phyloP scores from a whole-genome alignment of 2,329 filamentous ascomycete genomes.

The Talaromyces rugulosus region DNA sequence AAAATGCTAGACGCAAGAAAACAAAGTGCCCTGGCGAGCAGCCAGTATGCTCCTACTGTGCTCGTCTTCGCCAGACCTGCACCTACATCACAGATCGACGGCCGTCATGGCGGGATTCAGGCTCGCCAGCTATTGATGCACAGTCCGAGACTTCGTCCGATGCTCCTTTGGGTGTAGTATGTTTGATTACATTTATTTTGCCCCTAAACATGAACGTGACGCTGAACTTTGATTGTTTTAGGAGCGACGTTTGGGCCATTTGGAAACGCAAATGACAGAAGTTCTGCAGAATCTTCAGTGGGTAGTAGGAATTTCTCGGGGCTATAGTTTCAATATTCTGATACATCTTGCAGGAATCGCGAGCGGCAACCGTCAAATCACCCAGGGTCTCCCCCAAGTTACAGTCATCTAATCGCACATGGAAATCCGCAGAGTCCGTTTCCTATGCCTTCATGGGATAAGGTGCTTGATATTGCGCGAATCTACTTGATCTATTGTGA shows the following conservation, averaged over 20 bases:
- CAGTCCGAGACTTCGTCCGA: conserved; percentile 10
- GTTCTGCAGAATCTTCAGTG: conserved; percentile 35
- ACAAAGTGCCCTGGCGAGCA: conserved; percentile 50
- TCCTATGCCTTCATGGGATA: conserved; percentile 35
- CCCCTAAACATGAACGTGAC: not conserved
- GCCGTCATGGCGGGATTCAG: conserved; percentile 11
- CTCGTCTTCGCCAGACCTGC: conserved; percentile 46
- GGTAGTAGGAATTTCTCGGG: not conserved
- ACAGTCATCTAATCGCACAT: conserved; percentile 10
- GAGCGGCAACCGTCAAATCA: not conserved
- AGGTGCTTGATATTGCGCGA: conserved; percentile 35
- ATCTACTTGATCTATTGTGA: conserved; percentile 48
- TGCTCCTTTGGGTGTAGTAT: not conserved
- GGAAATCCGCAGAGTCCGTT: conserved; percentile 6
- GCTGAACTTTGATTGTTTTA: conserved; percentile 9
- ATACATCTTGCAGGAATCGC: not conserved
- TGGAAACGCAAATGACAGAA: conserved; percentile 30
- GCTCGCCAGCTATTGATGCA: conserved; percentile 6
- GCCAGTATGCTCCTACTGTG: conserved; percentile 48
- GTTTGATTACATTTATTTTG: not conserved
- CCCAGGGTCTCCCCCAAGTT: not conserved
- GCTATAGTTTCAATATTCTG: not conserved
- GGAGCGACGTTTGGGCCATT: conserved; percentile 29
- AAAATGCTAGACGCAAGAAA: conserved; percentile 44
- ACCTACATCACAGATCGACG: conserved; percentile 32